Base-by-base conservation (phyloP, 805 yeast species). In the Yamadazyma sp. region DNA sequence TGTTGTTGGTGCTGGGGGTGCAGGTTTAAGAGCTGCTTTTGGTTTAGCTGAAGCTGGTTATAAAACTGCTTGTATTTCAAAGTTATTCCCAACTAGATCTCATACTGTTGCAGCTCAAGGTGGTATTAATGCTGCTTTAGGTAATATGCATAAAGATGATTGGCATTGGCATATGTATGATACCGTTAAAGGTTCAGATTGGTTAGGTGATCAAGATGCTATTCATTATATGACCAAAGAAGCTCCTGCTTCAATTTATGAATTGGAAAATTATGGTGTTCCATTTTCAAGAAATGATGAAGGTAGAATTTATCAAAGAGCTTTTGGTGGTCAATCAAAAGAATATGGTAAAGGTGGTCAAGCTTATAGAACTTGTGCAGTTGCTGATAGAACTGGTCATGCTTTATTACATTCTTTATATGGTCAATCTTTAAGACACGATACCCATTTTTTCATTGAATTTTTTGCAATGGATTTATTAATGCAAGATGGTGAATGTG, bases 131-230 rank as follows among this genome's bases (percentile, higher is more conserved):
- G 98, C 98, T 49, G 98, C 98, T 20, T 75, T 91, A 48, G 98
- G 98, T 51, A 91, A 91, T 75, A 91, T 91, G 96, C 98, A 93
- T 72, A 75, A 78, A 50, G 98, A 91, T 65, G 89, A 89, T 72
- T 91, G 98, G 98, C 95, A 86, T 66, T 93, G 98, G 97, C 98
- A 91, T 67, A 89, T 91, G 97, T 91, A 93, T 69, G 98, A 91
- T 61, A 91, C 98, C 53, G 98, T 91, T 53, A 91, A 91, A 71
- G 98, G 98, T 47, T 88, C 97, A 7, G 98, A 91, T 70, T 91
- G 98, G 98, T 79, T 91, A 45, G 98, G 98, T 58, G 98, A 91
- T 69, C 98, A 91, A 72, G 98, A 91, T 60, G 96, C 98, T 37
- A 91, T 93, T 60, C 98, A 91, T 70, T 91, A 91, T 71, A 91